Base-by-base conservation (phyloP, 495 filamentous ascomycete genomes). In the Baudoinia panamericana region DNA sequence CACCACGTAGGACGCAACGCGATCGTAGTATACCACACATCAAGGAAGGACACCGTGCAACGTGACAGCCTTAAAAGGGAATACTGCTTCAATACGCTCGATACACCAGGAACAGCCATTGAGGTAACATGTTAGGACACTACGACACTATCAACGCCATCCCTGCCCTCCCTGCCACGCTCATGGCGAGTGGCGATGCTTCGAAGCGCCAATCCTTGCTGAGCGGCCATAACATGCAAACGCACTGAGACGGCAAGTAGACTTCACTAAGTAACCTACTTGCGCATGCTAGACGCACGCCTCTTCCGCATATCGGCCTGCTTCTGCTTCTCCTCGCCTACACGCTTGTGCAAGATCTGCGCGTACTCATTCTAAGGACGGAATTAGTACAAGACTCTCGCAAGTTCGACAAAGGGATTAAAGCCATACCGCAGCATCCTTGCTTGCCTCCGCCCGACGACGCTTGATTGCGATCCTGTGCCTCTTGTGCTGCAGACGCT, bases 401-500 rank as follows among this genome's bases (percentile, higher is more conserved):
- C 3, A 13, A 13, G 15, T 8, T 2, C 15, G 12, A 15, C n/a
- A n/a, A 16, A 25, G 23, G 28, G 16, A 23, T 6, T 32, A 17
- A 5, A 54, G 79, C n/a, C 86, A 59, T 92, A 97, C 90, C 20
- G 90, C 92, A 72, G 90, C 90, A 67, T 97, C 92, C 73, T 92
- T 93, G 63, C 80, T 75, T 64, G 83, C 76, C 73, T 95, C 92
- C 55, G 85, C 67, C 61, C 80, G 79, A 62, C 92, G 86, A 66
- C 87, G 85, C 86, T 97, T 97, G 66, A 97, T 77, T 56, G 90
- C 88, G 55, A 88, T 72, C 56, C 83, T 73, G 71, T 96, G 87
- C 59, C 90, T 85, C 82, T 96, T 96, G 80, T 88, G 90, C 73
- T 97, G 90, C 55, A 97, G 85, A 64, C 90, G 92, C 70, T 97